Evolutionary conservation across 1,139 yeast species (phyloP).

Genomic region (Pichia terricola): DNA sequence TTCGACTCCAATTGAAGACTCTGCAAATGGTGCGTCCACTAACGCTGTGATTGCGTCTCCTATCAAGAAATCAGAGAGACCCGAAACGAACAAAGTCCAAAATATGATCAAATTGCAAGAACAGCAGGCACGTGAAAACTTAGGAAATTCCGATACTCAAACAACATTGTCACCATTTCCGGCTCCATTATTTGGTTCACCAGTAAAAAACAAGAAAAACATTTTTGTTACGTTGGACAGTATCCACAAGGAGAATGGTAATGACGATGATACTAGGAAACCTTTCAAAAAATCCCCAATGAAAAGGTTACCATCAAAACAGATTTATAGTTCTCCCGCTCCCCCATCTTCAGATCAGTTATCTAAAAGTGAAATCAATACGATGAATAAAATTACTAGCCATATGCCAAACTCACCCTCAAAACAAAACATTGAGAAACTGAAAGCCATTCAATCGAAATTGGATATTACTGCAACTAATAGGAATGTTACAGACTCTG

Average conservation of each 20-base stretch:
- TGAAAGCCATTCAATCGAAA: constrained; percentile 22
- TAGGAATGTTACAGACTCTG: background rate
- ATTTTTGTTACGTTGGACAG: background rate
- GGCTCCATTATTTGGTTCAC: no score
- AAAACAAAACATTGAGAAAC: constrained; percentile 24
- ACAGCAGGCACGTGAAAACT: constrained; percentile 19
- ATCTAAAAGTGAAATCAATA: constrained; percentile 19
- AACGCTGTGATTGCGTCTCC: constrained; percentile 9
- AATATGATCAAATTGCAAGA: constrained; percentile 24
- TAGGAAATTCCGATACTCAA: constrained; percentile 6
- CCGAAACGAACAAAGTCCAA: constrained; percentile 20
- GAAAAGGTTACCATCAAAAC: background rate
- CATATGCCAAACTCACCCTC: constrained; percentile 27
- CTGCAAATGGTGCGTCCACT: background rate
- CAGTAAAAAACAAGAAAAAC: no score
- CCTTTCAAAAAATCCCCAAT: no score
- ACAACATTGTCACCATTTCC: constrained; percentile 3
- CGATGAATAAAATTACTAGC: constrained; percentile 23
- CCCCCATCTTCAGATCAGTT: constrained; percentile 4
- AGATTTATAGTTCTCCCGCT: background rate
- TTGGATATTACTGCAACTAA: constrained; percentile 6
- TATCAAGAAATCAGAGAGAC: constrained; percentile 4
- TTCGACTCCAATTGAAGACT: no score
- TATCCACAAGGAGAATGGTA: no score
- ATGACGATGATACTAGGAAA: no score